Evolutionary conservation across 2,329 filamentous ascomycete species (phyloP).

Genomic region (Pseudogymnoascus sp.): DNA sequence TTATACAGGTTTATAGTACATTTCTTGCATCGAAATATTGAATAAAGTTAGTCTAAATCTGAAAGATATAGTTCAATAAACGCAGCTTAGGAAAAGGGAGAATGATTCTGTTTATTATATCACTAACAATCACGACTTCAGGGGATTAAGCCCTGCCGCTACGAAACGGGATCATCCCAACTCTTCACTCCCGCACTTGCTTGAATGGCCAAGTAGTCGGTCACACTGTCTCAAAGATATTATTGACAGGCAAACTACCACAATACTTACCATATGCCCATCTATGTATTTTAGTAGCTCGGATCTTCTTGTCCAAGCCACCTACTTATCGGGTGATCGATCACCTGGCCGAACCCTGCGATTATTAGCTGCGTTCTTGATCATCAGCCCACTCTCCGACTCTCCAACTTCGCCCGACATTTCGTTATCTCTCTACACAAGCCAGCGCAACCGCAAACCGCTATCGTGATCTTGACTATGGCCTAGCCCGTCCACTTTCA

Average conservation of each 20-base stretch:
- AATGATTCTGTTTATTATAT: background rate
- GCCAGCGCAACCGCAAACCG: background rate
- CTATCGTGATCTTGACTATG: background rate
- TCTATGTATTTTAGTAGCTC: background rate
- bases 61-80: background rate
- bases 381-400: background rate
- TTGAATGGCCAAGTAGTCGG: background rate
- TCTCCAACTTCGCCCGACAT: background rate
- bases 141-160: background rate
- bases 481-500: background rate
- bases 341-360: conserved; percentile 3
- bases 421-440: conserved; percentile 5
- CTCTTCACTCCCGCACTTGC: background rate
- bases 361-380: background rate
- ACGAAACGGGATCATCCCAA: background rate
- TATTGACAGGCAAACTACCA: background rate
- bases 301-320: background rate
- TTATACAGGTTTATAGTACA: background rate
- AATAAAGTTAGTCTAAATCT: background rate
- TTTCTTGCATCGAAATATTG: background rate
- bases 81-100: background rate
- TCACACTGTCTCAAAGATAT: background rate
- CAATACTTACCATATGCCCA: background rate
- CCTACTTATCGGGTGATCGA: background rate
- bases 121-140: background rate